Evolutionary conservation across 2,329 filamentous ascomycete genomes (phyloP).

Genomic region (Tothia fuscella): DNA sequence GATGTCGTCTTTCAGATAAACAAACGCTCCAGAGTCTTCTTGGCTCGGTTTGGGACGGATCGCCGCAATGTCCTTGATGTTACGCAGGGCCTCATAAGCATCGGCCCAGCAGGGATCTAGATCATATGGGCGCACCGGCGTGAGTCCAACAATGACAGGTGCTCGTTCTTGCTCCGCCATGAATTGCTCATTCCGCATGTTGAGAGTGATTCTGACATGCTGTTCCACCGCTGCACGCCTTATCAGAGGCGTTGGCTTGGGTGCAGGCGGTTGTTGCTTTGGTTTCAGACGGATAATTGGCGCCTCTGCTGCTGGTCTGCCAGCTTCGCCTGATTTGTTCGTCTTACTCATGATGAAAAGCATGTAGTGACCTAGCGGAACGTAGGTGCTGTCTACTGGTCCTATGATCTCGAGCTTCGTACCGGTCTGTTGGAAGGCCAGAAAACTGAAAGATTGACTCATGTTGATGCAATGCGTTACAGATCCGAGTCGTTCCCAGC

Average conservation of each 20-base stretch:
- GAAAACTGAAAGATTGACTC: constrained; percentile 19
- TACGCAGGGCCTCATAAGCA: not conserved
- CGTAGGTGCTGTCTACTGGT: constrained; percentile 16
- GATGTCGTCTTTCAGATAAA: too few relatives aligned
- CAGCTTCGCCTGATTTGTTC: too few relatives aligned
- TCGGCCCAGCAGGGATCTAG: not conserved
- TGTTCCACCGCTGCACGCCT: not conserved
- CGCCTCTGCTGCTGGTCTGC: constrained; percentile 18
- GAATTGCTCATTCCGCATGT: too few relatives aligned
- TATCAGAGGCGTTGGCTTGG: not conserved
- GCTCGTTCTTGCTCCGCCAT: too few relatives aligned
- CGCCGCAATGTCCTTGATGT: too few relatives aligned
- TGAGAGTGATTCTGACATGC: too few relatives aligned
- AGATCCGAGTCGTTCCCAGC: constrained; percentile 18
- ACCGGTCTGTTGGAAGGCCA: constrained; percentile 10
- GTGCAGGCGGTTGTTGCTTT: constrained; percentile 10
- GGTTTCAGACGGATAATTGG: too few relatives aligned
- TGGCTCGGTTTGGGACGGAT: too few relatives aligned
- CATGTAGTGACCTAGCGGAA: constrained; percentile 19
- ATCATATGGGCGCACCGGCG: not conserved
- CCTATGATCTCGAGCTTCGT: constrained; percentile 14
- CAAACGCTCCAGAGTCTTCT: too few relatives aligned
- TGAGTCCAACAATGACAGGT: not conserved
- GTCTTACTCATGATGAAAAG: constrained; percentile 17
- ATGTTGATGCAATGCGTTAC: constrained; percentile 21